These are phyloP conservation scores for Juglanconis juglandina DNA, from an alignment of 2,329 filamentous ascomycete genomes.

Conservation along the genomic window DNA sequence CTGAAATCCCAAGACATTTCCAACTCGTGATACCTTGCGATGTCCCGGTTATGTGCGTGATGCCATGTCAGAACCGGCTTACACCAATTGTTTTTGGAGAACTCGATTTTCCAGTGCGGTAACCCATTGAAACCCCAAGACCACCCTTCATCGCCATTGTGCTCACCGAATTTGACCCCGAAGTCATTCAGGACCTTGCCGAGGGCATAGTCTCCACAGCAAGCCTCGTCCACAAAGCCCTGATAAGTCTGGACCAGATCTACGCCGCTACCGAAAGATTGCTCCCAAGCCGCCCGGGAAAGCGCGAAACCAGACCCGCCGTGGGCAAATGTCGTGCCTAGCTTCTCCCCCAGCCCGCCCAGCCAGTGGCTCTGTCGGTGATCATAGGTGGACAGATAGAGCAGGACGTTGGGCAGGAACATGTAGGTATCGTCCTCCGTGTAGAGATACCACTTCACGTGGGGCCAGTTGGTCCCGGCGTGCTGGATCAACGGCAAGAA, in stretches of 20 bases:
- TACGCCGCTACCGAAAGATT: not conserved
- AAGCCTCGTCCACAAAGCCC: not conserved
- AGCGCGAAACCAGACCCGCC: constrained; percentile 18
- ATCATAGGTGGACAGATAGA: constrained; percentile 13
- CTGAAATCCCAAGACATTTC: constrained; percentile 25
- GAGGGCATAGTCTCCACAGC: constrained; percentile 8
- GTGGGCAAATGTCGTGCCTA: constrained; percentile 15
- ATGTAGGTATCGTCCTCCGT: constrained; percentile 20
- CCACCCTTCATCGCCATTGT: not conserved
- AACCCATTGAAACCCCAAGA: constrained; percentile 9
- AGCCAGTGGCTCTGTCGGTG: constrained; percentile 10
- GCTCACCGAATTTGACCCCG: constrained; percentile 7
- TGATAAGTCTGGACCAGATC: constrained; percentile 6
- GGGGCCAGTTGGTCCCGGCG: not conserved
- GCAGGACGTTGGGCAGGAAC: constrained; percentile 5
- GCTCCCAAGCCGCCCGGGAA: constrained; percentile 11
- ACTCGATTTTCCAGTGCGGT: constrained; percentile 5
- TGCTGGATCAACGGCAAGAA: constrained; percentile 1
- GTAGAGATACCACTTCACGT: constrained; percentile 20
- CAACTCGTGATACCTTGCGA: constrained; percentile 24
- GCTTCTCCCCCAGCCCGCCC: constrained; percentile 17
- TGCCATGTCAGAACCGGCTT: constrained; percentile 19
- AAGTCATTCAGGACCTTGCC: constrained; percentile 10
- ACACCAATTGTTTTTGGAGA: constrained; percentile 8
- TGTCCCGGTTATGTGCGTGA: constrained; percentile 24